These are phyloP conservation scores for Hordeum pubiflorum DNA, from an alignment of 202 grass and related monocot genomes.

Conservation along the genomic window DNA sequence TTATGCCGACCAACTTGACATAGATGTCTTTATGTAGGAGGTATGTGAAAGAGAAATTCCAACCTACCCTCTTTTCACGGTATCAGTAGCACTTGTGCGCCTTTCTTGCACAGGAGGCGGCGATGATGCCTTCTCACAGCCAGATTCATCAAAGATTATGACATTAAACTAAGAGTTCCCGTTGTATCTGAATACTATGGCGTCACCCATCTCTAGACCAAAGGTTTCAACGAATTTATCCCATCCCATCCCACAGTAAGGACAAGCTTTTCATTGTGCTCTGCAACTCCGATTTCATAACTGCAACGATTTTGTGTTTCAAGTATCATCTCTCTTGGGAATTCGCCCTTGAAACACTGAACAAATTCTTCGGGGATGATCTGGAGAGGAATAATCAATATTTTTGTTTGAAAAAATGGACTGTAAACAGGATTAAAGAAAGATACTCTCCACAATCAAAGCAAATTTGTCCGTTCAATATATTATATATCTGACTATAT, in stretches of 20 bases:
- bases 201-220: not conserved
- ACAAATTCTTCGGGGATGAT: not conserved
- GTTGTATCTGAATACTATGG: not conserved
- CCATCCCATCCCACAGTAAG: not conserved
- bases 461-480: not conserved
- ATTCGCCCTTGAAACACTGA: not conserved
- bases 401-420: not conserved
- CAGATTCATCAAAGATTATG: not conserved
- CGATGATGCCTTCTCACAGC: not conserved
- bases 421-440: not conserved
- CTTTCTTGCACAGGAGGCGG: not conserved
- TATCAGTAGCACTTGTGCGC: not conserved
- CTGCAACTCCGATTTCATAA: not conserved
- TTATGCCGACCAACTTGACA: no score
- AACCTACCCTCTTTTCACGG: not conserved
- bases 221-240: not conserved
- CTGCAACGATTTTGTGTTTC: not conserved
- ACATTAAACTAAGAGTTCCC: not conserved
- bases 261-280: not conserved
- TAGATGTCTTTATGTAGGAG: no score
- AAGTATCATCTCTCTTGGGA: not conserved
- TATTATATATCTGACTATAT: not conserved
- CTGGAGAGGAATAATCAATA: not conserved
- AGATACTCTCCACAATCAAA: not conserved
- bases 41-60: no score